Evolutionary conservation across 129 eudicot genomes (phyloP), one percentile per base, ranked within the genome.

Genomic region (Saposhnikovia divaricata): DNA sequence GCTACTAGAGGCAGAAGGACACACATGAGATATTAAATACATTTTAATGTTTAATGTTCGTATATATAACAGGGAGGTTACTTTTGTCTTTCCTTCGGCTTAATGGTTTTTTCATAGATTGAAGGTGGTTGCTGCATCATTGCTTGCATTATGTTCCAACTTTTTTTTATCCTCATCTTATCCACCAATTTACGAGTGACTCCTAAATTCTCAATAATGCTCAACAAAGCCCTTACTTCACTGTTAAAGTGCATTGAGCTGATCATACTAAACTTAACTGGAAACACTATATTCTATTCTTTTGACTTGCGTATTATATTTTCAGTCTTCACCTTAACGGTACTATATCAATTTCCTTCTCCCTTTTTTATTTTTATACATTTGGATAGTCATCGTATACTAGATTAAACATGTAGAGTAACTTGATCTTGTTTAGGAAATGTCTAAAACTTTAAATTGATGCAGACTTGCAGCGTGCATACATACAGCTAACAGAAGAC

Each of bases 401-500:
- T 16, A 15, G 16, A 50, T 50, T 50, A 15, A 50, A 15, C 23
- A 16, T 15, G 57, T 50, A 13, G 5, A 47, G 53, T 47, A 13
- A 47, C 53, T 44, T 57, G 39, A 48, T 76, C 21, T 57, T 73
- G 55, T 40, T 25, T 69, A 45, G 51, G 6, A 16, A 45, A 77
- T 50, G 57, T 81, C 55, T 59, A 61, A 19, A 45, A 45, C 76
- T 59, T 39, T 61, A 46, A 78, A 57, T 79, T 77, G 78, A 81
- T 81, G 87, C 92, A 88, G 92, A 83, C 72, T 78, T 80, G 76
- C 88, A 83, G 84, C 90, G 69, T 39, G 83, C 87, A 42, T 84
- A 73, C 37, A 75, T 84, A 79, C 88, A 82, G 80, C 84, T 80
- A 27, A 39, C 80, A n/a, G 86, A 81, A 50, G 86, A 87, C 50